A percentile compares a stretch with the other conserved stretches of the same genome.
Conservation (phyloP, 495 filamentous ascomycete species). For the Neurospora discreta region DNA sequence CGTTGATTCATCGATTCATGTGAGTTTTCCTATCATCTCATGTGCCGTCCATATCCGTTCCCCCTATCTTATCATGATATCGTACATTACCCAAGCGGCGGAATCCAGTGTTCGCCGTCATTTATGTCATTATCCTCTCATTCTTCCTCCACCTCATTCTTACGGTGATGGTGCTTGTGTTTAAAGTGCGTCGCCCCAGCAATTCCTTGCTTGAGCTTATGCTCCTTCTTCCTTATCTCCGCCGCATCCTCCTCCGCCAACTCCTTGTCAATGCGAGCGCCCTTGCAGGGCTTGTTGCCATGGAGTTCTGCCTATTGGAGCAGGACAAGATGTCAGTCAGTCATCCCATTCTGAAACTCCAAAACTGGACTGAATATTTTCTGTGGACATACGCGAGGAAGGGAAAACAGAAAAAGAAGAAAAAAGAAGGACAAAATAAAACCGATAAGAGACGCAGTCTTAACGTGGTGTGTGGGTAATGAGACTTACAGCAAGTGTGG, state of each 20-base stretch:
- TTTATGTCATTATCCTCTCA: neutral
- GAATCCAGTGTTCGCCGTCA: neutral
- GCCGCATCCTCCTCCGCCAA: constrained; percentile 14
- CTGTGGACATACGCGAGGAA: neutral
- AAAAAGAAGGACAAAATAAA: neutral
- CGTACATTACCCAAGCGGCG: neutral
- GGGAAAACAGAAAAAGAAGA: neutral
- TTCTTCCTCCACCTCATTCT: neutral
- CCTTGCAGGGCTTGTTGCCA: constrained; percentile 13
- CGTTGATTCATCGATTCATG: neutral
- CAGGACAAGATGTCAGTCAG: neutral
- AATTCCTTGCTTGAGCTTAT: neutral
- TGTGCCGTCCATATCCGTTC: neutral
- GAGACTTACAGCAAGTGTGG: constrained; percentile 11
- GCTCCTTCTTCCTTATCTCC: constrained; percentile 10
- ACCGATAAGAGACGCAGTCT: neutral
- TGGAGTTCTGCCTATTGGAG: constrained; percentile 9
- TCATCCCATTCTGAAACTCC: neutral
- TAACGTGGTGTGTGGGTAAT: neutral
- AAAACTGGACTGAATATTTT: neutral
- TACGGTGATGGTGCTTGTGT: neutral
- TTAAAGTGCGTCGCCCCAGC: neutral
- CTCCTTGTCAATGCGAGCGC: constrained; percentile 19
- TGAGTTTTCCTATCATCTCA: neutral
- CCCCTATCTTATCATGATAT: neutral